Conservation (phyloP, 2,329 filamentous ascomycete genomes). For the Chaetoscypha palmicola region DNA sequence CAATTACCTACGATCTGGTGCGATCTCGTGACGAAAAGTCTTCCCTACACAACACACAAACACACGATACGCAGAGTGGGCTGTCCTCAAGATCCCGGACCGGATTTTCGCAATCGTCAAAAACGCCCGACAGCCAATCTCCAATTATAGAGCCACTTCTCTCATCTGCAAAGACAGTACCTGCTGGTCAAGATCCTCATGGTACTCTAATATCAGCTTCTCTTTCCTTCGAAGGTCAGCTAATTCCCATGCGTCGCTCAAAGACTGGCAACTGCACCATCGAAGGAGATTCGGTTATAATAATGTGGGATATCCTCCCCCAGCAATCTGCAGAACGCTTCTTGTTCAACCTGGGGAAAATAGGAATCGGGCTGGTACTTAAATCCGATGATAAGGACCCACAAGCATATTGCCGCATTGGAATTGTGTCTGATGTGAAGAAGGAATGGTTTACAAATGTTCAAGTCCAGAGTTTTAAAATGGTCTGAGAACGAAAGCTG, state of each 20-base stretch:
- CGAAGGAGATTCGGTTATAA: not conserved
- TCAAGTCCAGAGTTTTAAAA: no score
- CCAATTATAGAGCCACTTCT: not conserved
- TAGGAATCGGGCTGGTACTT: slow-evolving; percentile 1
- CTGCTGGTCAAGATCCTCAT: slow-evolving; percentile 6
- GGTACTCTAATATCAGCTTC: slow-evolving; percentile 6
- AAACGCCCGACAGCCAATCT: not conserved
- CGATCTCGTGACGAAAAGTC: no score
- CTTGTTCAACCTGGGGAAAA: slow-evolving; percentile 5
- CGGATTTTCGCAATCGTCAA: not conserved
- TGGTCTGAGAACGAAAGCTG: no score
- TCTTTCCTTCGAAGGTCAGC: slow-evolving; percentile 3
- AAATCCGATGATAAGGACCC: not conserved
- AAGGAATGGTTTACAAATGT: not conserved
- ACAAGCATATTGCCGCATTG: not conserved
- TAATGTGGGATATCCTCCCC: slow-evolving; percentile 7
- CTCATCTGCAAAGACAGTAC: not conserved
- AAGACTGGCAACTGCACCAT: slow-evolving; percentile 4
- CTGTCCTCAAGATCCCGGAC: not conserved
- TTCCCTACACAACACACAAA: no score
- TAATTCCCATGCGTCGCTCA: slow-evolving; percentile 1
- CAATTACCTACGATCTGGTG: slow-evolving; percentile 6
- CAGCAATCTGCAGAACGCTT: not conserved
- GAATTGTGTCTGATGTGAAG: not conserved
- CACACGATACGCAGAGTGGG: not conserved